phyloP scores from a whole-genome alignment of 345 rosid genomes.

The Citrus sp. region DNA sequence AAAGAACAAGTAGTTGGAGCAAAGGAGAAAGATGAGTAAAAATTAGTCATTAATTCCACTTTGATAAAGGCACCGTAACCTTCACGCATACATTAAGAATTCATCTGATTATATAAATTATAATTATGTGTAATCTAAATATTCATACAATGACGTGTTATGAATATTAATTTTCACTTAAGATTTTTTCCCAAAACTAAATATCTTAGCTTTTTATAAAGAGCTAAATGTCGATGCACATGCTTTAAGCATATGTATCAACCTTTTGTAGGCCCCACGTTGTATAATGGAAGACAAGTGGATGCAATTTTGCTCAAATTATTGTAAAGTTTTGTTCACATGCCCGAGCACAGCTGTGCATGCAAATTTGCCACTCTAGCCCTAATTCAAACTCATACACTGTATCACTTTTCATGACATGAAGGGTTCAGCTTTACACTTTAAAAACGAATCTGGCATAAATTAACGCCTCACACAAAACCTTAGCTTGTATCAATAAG shows the following conservation, averaged over 20 bases:
- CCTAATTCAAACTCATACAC: neutral
- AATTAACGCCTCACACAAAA: neutral
- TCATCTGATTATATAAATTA: no score
- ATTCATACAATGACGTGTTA: no score
- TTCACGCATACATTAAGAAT: no score
- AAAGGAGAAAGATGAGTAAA: no score
- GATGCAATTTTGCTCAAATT: neutral
- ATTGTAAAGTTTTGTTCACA: conserved; percentile 8
- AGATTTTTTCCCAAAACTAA: neutral
- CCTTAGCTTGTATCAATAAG: no score
- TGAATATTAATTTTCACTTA: no score
- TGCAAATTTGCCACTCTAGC: neutral
- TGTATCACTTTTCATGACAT: neutral
- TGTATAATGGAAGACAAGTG: neutral
- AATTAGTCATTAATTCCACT: no score
- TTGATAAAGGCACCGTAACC: no score
- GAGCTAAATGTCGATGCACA: neutral
- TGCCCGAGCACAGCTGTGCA: conserved; percentile 1
- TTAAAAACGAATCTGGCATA: neutral
- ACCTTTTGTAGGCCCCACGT: neutral
- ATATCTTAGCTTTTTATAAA: neutral
- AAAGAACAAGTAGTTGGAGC: no score
- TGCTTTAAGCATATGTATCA: conserved; percentile 10
- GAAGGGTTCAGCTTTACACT: neutral
- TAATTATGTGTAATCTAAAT: neutral